Base-by-base conservation (phyloP, 179 eudicot species). In the Beta macrorhiza region DNA sequence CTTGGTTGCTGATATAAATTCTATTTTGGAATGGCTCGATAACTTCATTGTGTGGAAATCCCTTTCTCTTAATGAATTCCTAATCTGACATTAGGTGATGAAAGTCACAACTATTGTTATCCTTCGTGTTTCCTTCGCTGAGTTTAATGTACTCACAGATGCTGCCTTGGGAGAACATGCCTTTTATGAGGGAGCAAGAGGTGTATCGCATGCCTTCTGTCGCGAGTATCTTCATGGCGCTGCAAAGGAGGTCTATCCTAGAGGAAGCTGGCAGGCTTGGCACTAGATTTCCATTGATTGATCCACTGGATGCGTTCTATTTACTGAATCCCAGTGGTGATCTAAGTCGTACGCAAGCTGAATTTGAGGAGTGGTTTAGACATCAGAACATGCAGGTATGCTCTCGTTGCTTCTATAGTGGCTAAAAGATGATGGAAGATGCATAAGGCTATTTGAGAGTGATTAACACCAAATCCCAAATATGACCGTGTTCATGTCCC, bases 121-220 rank as follows among this genome's bases (percentile, higher is more conserved):
- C 12, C 57, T 52, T 45, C 69, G 15, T 71, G 22, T 61, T 52
- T 59, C n/a, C 65, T 79, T 49, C 13, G 25, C 8, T 53, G 52
- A 42, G 6, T 79, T 44, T 70, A 59, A 59, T 20, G 7, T 81
- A 68, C 57, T 72, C 37, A 61, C 91, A 96, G 99, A 96, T 96
- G 99, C 93, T 96, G 86, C 99, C 99, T 45, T 93, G 93, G 92
- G 99, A 96, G 86, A 94, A 75, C 84, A 81, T 96, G 80, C 98
- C 99, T 12, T 67, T 96, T 75, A 74, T 96, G 85, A 91, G 96
- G 83, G 90, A 87, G 77, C 91, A 89, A 80, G 98, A 96, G 88
- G 97, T 94, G 69, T 96, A 96, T 80, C 98, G 99, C 52, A 93
- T 96, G 97, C 98, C 99, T 59, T 92, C 99, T 77, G 87, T 96